Conservation (phyloP, 2,329 filamentous ascomycete species). For the Tolypocladium cylindrosporum region DNA sequence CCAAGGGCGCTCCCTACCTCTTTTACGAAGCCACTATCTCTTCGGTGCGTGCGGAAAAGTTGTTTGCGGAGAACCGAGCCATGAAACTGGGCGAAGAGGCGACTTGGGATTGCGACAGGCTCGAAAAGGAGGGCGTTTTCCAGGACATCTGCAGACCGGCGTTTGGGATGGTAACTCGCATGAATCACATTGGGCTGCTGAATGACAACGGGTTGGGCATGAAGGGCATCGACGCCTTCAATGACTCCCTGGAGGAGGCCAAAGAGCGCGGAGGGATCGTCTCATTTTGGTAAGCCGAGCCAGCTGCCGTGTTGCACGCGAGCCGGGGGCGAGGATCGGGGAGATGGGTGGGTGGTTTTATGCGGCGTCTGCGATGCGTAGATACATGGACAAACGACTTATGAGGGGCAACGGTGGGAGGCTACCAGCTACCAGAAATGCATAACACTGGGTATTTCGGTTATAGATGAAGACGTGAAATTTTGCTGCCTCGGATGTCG, state of each 20-base stretch:
- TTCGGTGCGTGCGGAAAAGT: slow-evolving; percentile 9
- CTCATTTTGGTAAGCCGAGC: slow-evolving; percentile 4
- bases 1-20: slow-evolving; percentile 1
- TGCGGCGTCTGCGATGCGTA: too few species aligned
- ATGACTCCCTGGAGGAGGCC: neutral
- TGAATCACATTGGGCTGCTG: slow-evolving; percentile 18
- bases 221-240: neutral
- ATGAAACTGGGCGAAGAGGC: slow-evolving; percentile 16
- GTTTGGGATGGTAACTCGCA: slow-evolving; percentile 17
- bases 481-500: too few species aligned
- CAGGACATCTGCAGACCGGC: slow-evolving; percentile 16
- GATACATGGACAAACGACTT: too few species aligned
- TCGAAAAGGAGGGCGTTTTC: slow-evolving; percentile 12
- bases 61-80: slow-evolving; percentile 14
- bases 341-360: too few species aligned
- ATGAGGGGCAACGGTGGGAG: neutral
- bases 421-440: too few species aligned
- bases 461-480: too few species aligned
- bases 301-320: neutral
- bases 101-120: slow-evolving; percentile 12
- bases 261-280: neutral
- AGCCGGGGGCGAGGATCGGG: neutral
- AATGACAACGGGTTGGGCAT: slow-evolving; percentile 15
- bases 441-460: too few species aligned
- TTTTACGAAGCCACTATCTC: slow-evolving; percentile 20